phyloP scores from a whole-genome alignment of 345 rosid species.

The Hevea brasiliensis region DNA sequence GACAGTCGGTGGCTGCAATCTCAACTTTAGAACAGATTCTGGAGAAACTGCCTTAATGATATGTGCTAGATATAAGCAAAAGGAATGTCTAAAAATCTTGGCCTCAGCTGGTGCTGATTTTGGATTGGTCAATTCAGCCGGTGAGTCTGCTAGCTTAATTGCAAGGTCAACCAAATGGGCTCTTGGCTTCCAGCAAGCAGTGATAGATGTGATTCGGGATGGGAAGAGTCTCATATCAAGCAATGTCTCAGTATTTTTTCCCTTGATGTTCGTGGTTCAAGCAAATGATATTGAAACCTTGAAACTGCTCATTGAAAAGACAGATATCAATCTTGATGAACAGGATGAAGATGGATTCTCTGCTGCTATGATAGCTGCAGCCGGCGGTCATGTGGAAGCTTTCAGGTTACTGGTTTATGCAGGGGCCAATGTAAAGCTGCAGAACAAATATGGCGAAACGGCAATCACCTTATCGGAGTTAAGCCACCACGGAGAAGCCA shows the following conservation, averaged over 20 bases:
- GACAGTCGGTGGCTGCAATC: slow-evolving; percentile 52
- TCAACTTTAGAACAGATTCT: slow-evolving; percentile 61
- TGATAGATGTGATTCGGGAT: slow-evolving; percentile 48
- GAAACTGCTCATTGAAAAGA: slow-evolving; percentile 41
- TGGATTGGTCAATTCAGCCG: slow-evolving; percentile 51
- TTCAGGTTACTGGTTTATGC: slow-evolving; percentile 76
- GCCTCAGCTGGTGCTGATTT: slow-evolving; percentile 84
- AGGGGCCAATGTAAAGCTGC: slow-evolving; percentile 78
- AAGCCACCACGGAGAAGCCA: slow-evolving; percentile 55
- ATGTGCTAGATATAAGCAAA: slow-evolving; percentile 56
- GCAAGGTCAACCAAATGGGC: slow-evolving; percentile 65
- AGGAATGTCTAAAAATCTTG: slow-evolving; percentile 58
- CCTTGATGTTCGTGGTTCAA: slow-evolving; percentile 59
- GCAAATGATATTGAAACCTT: slow-evolving; percentile 69
- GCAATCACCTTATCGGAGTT: slow-evolving; percentile 64
- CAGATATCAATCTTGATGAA: slow-evolving; percentile 55
- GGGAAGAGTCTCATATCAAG: slow-evolving; percentile 63
- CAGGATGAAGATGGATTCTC: slow-evolving; percentile 79
- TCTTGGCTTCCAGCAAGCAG: slow-evolving; percentile 58
- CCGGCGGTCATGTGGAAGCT: slow-evolving; percentile 68
- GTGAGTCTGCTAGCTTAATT: slow-evolving; percentile 54
- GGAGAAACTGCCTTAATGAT: slow-evolving; percentile 83
- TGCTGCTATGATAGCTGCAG: slow-evolving; percentile 80
- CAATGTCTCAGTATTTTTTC: slow-evolving; percentile 54
- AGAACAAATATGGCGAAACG: slow-evolving; percentile 62